These are phyloP conservation scores for Leishmania martiniquensis DNA, from an alignment of 208 protist species.

Conservation along the genomic window DNA sequence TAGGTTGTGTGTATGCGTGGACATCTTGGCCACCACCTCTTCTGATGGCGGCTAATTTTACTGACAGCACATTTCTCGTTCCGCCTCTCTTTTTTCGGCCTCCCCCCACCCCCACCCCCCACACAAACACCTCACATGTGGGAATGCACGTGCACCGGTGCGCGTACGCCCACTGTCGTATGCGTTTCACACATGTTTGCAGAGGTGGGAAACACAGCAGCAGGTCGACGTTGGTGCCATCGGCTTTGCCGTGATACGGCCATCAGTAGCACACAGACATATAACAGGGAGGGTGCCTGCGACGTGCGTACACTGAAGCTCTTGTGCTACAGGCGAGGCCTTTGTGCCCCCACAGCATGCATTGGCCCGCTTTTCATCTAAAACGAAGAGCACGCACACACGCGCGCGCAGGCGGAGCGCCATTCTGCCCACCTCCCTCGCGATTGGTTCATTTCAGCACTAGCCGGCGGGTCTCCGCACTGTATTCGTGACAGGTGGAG, in stretches of 20 bases:
- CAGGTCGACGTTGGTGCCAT: neutral
- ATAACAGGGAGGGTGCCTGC: neutral
- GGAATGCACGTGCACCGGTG: neutral
- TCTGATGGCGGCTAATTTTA: neutral
- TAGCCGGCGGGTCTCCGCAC: too few relatives aligned
- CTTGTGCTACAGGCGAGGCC: neutral
- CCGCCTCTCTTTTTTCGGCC: neutral
- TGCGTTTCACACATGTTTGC: neutral
- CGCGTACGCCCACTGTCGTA: neutral
- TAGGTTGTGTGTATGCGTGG: too few relatives aligned
- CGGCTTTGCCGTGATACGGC: neutral
- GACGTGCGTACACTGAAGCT: neutral
- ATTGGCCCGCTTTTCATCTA: neutral
- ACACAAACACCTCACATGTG: neutral
- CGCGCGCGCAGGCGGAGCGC: neutral
- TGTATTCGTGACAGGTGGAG: too few relatives aligned
- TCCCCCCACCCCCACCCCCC: neutral
- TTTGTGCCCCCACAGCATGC: neutral
- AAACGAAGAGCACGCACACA: neutral
- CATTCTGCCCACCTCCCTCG: too few relatives aligned
- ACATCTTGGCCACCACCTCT: too few relatives aligned
- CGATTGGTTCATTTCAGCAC: too few relatives aligned
- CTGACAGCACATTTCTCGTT: neutral
- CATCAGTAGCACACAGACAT: neutral
- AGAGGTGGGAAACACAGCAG: neutral